Percentiles rank a stretch among this genome's conserved stretches.
These are phyloP conservation scores for Plantago major DNA, from an alignment of 257 asterid genomes.

Conservation along the genomic window DNA sequence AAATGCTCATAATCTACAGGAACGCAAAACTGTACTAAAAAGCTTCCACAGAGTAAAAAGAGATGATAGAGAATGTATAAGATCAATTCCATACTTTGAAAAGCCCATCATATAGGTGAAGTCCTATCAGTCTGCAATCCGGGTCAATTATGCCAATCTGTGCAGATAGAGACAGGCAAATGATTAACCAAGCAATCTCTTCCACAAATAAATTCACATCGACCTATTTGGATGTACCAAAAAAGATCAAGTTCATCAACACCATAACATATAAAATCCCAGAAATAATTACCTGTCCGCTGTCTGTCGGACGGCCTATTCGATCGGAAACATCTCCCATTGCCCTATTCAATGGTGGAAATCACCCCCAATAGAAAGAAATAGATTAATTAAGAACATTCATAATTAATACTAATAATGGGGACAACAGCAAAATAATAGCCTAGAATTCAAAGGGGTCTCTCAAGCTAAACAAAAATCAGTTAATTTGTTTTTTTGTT, in stretches of 20 bases:
- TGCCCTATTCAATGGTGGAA: slow-evolving; percentile 47
- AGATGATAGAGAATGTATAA: slow-evolving; percentile 4
- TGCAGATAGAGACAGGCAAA: slow-evolving; percentile 21
- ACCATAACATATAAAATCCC: slow-evolving; percentile 14
- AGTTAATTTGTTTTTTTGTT: neutral
- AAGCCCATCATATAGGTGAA: slow-evolving; percentile 83
- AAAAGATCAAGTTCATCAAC: slow-evolving; percentile 5
- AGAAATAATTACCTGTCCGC: slow-evolving; percentile 67
- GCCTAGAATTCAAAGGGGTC: neutral
- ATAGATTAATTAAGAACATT: slow-evolving; percentile 11
- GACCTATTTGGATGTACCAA: neutral
- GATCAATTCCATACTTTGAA: slow-evolving; percentile 54
- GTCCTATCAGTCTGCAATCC: slow-evolving; percentile 87
- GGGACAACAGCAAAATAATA: neutral
- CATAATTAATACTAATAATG: slow-evolving; percentile 2
- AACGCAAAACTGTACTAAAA: slow-evolving; percentile 6
- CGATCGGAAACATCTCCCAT: slow-evolving; percentile 97
- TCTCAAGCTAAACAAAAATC: neutral
- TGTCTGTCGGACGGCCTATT: slow-evolving; percentile 88
- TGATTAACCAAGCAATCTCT: slow-evolving; percentile 4
- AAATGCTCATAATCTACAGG: slow-evolving; percentile 15
- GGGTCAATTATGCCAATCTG: slow-evolving; percentile 92
- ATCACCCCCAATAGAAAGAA: slow-evolving; percentile 26
- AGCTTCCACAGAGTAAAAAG: slow-evolving; percentile 2
- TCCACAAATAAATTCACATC: neutral